phyloP scores from a whole-genome alignment of 2,329 filamentous ascomycete species.

The Fusarium caatingaense region DNA sequence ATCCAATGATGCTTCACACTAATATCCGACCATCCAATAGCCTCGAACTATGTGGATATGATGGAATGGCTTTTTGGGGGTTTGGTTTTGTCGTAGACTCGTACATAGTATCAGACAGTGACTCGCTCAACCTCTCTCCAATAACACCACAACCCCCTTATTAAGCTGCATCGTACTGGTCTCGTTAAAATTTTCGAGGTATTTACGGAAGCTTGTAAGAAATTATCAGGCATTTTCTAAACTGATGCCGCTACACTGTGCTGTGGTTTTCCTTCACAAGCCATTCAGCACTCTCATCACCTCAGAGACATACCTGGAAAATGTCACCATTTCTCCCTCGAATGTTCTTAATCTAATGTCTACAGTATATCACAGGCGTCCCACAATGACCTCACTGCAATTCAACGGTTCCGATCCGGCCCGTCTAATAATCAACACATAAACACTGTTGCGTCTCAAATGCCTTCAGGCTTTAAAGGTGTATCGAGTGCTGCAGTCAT shows the following conservation, averaged over 20 bases:
- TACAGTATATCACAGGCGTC: conserved; percentile 12
- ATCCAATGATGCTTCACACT: conserved; percentile 24
- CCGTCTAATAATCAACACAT: conserved; percentile 7
- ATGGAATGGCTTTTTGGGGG: conserved; percentile 23
- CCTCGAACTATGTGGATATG: conserved; percentile 17
- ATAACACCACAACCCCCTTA: not conserved
- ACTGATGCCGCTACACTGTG: not conserved
- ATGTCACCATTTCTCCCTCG: conserved; percentile 42
- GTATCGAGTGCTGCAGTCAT: not conserved
- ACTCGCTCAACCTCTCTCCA: conserved; percentile 13
- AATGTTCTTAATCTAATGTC: conserved; percentile 36
- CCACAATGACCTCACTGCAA: conserved; percentile 38
- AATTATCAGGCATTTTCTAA: not conserved
- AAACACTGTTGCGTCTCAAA: not conserved
- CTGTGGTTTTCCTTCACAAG: conserved; percentile 8
- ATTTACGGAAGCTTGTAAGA: conserved; percentile 14
- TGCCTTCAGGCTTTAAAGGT: not conserved
- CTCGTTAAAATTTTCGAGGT: conserved; percentile 16
- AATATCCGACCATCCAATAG: conserved; percentile 6
- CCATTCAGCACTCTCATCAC: conserved; percentile 9
- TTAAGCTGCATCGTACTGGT: conserved; percentile 11
- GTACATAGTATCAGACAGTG: conserved; percentile 24
- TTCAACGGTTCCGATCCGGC: conserved; percentile 19
- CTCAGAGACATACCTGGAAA: conserved; percentile 20
- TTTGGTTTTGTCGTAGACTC: conserved; percentile 18